These are phyloP conservation scores for Vigna nakashimae DNA, from an alignment of 306 rosid genomes.

Conservation along the genomic window DNA sequence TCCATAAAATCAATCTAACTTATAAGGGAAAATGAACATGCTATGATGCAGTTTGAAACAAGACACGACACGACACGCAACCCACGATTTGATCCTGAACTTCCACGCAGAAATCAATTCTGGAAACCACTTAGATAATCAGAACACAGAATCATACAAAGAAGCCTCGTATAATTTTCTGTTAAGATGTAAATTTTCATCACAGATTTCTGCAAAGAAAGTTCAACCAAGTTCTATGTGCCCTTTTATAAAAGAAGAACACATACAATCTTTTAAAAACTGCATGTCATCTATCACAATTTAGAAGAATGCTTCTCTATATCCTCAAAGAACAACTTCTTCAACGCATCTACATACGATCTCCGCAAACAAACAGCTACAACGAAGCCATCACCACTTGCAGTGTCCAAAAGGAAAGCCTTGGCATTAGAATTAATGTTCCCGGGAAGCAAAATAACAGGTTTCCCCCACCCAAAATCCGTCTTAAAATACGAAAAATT, in stretches of 20 bases:
- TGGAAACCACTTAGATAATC: no score
- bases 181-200: no score
- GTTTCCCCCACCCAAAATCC: constrained; percentile 55
- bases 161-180: no score
- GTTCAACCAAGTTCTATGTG: no score
- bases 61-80: no score
- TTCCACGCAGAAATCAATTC: no score
- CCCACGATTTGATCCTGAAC: no score
- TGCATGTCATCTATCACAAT: constrained; percentile 22
- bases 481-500: constrained; percentile 34
- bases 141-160: no score
- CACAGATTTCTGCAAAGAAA: no score
- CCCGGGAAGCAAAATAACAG: constrained; percentile 40
- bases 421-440: constrained; percentile 35
- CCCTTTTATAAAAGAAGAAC: no score
- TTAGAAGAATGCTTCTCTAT: constrained; percentile 35
- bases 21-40: constrained; percentile 17
- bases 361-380: constrained; percentile 47
- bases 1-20: no score
- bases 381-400: constrained; percentile 45
- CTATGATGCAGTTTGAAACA: constrained; percentile 51
- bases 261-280: no score
- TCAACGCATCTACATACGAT: constrained; percentile 33
- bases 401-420: constrained; percentile 40
- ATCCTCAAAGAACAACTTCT: constrained; percentile 51